phyloP scores from a whole-genome alignment of 495 filamentous ascomycete genomes.

The Aspergillus biplanus region DNA sequence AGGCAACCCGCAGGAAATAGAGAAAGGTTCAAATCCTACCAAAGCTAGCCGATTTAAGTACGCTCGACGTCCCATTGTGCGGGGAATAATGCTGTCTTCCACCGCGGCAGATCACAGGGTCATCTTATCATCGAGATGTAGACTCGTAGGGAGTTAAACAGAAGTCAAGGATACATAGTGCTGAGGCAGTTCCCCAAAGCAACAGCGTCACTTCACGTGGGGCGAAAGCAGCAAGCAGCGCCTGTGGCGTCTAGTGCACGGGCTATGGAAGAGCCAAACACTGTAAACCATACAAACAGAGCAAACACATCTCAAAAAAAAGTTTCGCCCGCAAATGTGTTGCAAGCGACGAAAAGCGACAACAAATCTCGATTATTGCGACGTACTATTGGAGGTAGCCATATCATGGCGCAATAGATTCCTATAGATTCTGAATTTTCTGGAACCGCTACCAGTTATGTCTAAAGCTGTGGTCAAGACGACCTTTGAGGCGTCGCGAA shows the following conservation, averaged over 20 bases:
- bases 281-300: constrained; percentile 44
- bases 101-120: background rate
- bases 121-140: constrained; percentile 1
- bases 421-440: background rate
- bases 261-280: constrained; percentile 28
- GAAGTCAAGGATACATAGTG: background rate
- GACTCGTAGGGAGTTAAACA: background rate
- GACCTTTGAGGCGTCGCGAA: constrained; percentile 79
- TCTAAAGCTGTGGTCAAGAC: constrained; percentile 65
- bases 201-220: constrained; percentile 8
- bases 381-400: constrained; percentile 9
- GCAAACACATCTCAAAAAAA: constrained; percentile 32
- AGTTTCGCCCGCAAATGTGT: constrained; percentile 26
- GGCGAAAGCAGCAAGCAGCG: constrained; percentile 29
- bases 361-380: constrained; percentile 2
- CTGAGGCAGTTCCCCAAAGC: background rate
- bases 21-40: constrained; percentile 42
- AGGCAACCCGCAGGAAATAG: background rate
- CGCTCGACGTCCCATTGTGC: constrained; percentile 53
- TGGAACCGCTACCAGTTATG: constrained; percentile 38
- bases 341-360: constrained; percentile 9
- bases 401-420: constrained; percentile 31
- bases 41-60: constrained; percentile 57
- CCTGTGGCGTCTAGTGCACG: constrained; percentile 31
- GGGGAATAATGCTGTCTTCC: background rate